Base-by-base conservation (phyloP, 2,329 filamentous ascomycete species). In the Fonsecaea multimorphosa region DNA sequence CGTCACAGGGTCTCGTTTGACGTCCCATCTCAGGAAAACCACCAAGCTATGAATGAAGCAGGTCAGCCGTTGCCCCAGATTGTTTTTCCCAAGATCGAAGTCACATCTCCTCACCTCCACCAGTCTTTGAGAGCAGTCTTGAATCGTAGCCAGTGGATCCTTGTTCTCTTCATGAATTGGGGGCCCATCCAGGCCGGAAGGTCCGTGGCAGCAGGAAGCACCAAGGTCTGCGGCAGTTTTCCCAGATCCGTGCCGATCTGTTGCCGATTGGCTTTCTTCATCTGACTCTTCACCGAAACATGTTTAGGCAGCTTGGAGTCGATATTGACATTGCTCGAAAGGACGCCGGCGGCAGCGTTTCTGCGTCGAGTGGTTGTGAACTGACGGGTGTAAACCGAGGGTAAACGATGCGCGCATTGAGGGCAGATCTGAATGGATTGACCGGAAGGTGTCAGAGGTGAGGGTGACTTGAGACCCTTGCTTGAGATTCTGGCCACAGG, bases 1-100 rank as follows among this genome's bases (percentile, higher is more conserved):
- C 22, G 67, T 69, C 6, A 64, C 32, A 51, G 67, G 69, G 46
- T 70, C 64, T 32, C 57, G 49, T n/a, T 58, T 49, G 22, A 56
- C 57, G 11, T 61, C 58, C 62, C 58, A 68, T 53, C 53, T 58
- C 9, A 44, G 52, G 5, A 67, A 52, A 40, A 61, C 61, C 31
- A 55, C 58, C 16, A 70, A 58, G 71, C 69, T 75, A 70, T 31
- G n/a, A 12, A 70, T 31, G n/a, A 12, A 53, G 34, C 19, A 53
- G 29, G 57, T 31, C 29, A 52, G 44, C 22, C 16, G 16, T 34
- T 31, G 22, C 16, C 56, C 27, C 31, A 49, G 27, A 12, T 51
- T n/a, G n/a, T n/a, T n/a, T 51, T 14, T 14, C 14, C 34, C 16
- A 5, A 16, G 6, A 44, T 22, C 19, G 16, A n/a, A 24, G 24